Percentiles rank a stretch among this genome's conserved stretches.
Conservation (phyloP, 306 rosid species). For the Canavalia ensiformis region DNA sequence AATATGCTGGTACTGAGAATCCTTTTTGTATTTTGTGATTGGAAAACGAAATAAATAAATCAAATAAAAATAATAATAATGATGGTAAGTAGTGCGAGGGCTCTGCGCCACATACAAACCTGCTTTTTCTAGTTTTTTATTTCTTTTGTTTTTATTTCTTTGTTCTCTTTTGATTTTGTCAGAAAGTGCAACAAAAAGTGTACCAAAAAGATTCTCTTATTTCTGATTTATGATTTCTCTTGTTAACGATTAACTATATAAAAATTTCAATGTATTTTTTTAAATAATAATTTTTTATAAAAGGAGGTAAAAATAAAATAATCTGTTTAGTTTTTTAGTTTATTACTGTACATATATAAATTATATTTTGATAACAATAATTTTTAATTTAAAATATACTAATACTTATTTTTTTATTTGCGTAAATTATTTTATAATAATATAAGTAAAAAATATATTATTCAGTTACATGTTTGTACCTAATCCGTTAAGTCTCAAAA, state of each 20-base stretch:
- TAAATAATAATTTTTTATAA: too few relatives aligned
- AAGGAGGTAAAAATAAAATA: too few relatives aligned
- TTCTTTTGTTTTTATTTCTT: not conserved
- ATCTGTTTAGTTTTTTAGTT: too few relatives aligned
- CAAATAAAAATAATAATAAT: not conserved
- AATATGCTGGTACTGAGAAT: conserved; percentile 61
- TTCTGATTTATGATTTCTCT: not conserved
- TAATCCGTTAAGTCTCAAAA: too few relatives aligned
- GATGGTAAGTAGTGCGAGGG: conserved; percentile 50
- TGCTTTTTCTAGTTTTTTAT: not conserved
- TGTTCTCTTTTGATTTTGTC: conserved; percentile 33
- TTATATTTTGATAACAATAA: too few relatives aligned
- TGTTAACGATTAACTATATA: not conserved
- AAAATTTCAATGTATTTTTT: not conserved
- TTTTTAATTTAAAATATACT: too few relatives aligned
- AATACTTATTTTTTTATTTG: too few relatives aligned
- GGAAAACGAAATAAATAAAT: conserved; percentile 22
- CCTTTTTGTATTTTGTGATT: conserved; percentile 41
- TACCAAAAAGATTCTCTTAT: conserved; percentile 33
- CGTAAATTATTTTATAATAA: too few relatives aligned
- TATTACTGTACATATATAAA: too few relatives aligned
- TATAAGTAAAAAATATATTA: too few relatives aligned
- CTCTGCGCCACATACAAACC: conserved; percentile 76
- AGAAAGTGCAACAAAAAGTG: conserved; percentile 50
- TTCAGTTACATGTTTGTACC: too few relatives aligned